Percentiles rank a stretch among this genome's conserved stretches.
phyloP scores from a whole-genome alignment of 225 moss, liverwort and hornwort species.

The Straminergon stramineum region DNA sequence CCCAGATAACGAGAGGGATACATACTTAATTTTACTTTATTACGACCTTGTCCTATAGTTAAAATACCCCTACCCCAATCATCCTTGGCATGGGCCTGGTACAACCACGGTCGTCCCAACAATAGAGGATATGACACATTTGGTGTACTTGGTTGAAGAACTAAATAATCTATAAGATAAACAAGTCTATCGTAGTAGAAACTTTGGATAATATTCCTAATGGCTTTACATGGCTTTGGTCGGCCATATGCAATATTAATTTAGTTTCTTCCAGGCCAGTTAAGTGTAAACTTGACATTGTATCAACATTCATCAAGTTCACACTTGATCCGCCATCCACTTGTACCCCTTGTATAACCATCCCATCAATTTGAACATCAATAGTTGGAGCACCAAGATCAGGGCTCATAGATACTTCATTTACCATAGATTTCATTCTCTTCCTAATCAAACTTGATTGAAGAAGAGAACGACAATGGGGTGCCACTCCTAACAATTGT shows the following conservation, averaged over 20 bases:
- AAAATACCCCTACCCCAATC: neutral
- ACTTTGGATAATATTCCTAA: neutral
- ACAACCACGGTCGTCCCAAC: neutral
- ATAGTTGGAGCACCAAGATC: neutral
- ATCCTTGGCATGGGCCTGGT: neutral
- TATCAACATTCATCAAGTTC: neutral
- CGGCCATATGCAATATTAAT: neutral
- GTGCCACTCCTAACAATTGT: too few species aligned
- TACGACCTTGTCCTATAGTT: neutral
- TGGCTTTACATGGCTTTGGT: neutral
- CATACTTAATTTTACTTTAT: neutral
- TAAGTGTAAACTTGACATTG: neutral
- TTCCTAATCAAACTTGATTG: neutral
- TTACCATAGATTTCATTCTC: neutral
- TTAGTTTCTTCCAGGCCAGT: neutral
- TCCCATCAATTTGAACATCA: neutral
- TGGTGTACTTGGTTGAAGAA: neutral
- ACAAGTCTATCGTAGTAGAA: neutral
- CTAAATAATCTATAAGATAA: neutral
- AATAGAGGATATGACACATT: neutral
- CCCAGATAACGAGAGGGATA: accelerated
- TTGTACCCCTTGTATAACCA: neutral
- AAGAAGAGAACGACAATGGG: too few species aligned
- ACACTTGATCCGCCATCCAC: neutral
- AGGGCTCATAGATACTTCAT: neutral